Conservation (phyloP, 495 filamentous ascomycete genomes). For the Amniculicola lignicola region DNA sequence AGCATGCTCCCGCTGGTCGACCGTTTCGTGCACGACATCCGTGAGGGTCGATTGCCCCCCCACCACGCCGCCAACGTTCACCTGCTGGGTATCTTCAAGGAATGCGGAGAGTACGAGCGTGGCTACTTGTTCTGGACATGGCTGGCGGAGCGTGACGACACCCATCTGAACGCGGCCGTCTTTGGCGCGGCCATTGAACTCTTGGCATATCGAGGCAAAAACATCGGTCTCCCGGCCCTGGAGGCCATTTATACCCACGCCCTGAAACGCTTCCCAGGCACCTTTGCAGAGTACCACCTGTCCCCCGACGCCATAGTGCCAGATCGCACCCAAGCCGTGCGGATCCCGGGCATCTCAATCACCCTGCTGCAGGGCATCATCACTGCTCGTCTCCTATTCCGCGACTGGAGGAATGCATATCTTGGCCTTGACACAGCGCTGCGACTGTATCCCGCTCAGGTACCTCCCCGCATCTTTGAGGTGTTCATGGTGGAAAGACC, state of each 20-base stretch:
- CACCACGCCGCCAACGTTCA: constrained; percentile 45
- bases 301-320: constrained; percentile 41
- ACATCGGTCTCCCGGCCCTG: constrained; percentile 37
- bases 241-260: constrained; percentile 46
- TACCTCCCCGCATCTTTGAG: constrained; percentile 44
- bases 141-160: constrained; percentile 41
- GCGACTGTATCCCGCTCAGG: constrained; percentile 45
- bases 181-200: constrained; percentile 51
- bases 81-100: constrained; percentile 48
- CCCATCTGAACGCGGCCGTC: constrained; percentile 39
- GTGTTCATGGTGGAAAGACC: constrained; percentile 48
- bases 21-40: constrained; percentile 40
- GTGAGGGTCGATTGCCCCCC: constrained; percentile 36
- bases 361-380: constrained; percentile 50
- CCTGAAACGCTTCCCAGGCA: constrained; percentile 43
- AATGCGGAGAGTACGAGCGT: constrained; percentile 39
- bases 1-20: constrained; percentile 28
- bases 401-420: constrained; percentile 49
- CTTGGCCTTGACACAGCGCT: constrained; percentile 48
- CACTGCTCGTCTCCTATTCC: constrained; percentile 45
- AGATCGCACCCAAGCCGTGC: constrained; percentile 34
- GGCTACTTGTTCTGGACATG: constrained; percentile 48
- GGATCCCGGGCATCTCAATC: constrained; percentile 39
- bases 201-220: constrained; percentile 43
- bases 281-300: constrained; percentile 44